Percentiles rank a stretch among this genome's conserved stretches.
These are phyloP conservation scores for Globisporangium radiosum DNA, from an alignment of 352 stramenopile genomes.

Conservation along the genomic window DNA sequence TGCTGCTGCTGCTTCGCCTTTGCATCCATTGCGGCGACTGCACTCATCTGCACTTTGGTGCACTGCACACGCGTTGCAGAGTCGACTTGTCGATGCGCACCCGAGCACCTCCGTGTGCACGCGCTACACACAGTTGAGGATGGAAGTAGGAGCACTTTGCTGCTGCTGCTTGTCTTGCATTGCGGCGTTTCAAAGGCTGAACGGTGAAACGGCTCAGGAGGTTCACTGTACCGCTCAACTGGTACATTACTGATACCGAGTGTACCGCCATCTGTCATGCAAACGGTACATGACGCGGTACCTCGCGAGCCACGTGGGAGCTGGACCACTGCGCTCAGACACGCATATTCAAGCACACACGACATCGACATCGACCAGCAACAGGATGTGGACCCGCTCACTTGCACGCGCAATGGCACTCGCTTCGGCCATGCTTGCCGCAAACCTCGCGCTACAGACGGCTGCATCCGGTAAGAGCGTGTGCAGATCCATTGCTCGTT, in stretches of 20 bases:
- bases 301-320: not conserved
- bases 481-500: not conserved
- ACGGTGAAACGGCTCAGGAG: no score
- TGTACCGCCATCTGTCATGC: no score
- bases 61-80: no score
- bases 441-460: slow-evolving; percentile 7
- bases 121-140: no score
- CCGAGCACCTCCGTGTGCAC: no score
- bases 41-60: no score
- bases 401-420: slow-evolving; percentile 13
- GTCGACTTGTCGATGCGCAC: no score
- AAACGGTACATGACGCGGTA: not conserved
- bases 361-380: not conserved
- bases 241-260: no score
- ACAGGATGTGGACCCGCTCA: slow-evolving; percentile 11
- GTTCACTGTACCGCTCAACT: no score
- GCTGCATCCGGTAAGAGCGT: slow-evolving; percentile 2
- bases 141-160: no score
- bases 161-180: no score
- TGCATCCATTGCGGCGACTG: not conserved
- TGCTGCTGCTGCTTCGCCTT: not conserved
- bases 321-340: not conserved
- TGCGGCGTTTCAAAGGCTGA: no score
- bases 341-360: not conserved
- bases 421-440: slow-evolving; percentile 5